Base-by-base conservation (phyloP, 2,329 filamentous ascomycete species). In the Penicillium occitanis region DNA sequence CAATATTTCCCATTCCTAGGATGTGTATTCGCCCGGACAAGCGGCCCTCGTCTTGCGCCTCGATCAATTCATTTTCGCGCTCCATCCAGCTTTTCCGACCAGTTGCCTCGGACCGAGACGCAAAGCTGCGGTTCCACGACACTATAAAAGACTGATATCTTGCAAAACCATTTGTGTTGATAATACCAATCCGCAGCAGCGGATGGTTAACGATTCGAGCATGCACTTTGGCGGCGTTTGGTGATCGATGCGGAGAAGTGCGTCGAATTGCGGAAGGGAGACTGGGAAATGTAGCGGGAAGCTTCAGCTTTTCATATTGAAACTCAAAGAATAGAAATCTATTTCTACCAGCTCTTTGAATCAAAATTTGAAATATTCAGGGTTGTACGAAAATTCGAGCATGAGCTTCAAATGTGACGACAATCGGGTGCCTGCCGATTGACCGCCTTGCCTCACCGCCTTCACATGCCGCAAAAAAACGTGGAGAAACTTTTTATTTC, bases 1-100 rank as follows among this genome's bases (percentile, higher is more conserved):
- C 93, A 13, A 97, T 83, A 74, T 92, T 96, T 42, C 93, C 93
- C 11, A 91, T 75, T 11, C 94, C 93, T 2, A 97, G 80, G 58
- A 97, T 84, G 73, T 95, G 88, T 68, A 96, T 89, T 40, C 88
- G 84, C 67, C 81, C 77, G 6, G 75, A 76, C 46, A 78, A 65
- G 40, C 70, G 69, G 40, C 67, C 67, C 19, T 68, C 25, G 8
- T 42, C 42, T 33, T 53, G 48, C n/a, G 37, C 55, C 37, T 66
- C 33, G 40, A 42, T 30, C 28, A 33, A 10, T 17, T 66, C 51
- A 46, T 40, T 51, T n/a, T 61, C 57, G 22, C 14, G 22, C 28
- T 42, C 4, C 22, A 2, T n/a, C 57, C 22, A 28, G 11, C 4
- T 22, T 60, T n/a, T 22, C 28, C 8, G 25, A n/a, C 19, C 44